These are phyloP conservation scores for Tolypocladium nubicola DNA, from an alignment of 2,329 filamentous ascomycete species.

Conservation along the genomic window DNA sequence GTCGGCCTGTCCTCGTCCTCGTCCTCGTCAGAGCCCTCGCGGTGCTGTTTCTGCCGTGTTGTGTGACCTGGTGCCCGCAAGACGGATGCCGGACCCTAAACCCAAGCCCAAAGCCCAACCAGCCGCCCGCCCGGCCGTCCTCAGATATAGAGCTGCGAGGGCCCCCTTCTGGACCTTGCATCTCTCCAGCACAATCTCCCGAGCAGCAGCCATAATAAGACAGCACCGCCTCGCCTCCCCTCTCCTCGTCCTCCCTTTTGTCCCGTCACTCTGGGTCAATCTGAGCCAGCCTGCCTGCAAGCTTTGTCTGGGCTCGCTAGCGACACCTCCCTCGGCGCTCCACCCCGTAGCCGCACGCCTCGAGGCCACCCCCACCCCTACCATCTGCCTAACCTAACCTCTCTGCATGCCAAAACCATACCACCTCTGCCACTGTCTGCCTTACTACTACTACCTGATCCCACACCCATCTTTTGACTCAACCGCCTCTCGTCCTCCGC, in stretches of 20 bases:
- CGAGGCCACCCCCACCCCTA: background rate
- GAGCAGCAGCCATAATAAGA: background rate
- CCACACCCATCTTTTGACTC: slow-evolving; percentile 1
- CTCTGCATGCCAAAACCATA: background rate
- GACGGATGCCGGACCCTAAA: too few species aligned
- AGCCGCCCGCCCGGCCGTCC: background rate
- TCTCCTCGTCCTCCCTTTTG: background rate
- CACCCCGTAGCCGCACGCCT: background rate
- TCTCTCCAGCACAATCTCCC: background rate
- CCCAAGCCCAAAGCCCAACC: background rate
- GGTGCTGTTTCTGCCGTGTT: background rate
- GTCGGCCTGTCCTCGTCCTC: background rate
- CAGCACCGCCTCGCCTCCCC: background rate
- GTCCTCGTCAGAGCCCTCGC: background rate
- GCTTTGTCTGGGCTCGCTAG: background rate
- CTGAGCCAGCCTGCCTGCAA: slow-evolving; percentile 2
- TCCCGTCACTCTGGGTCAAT: slow-evolving; percentile 1
- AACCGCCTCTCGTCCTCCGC: background rate
- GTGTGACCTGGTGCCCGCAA: background rate
- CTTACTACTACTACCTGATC: background rate
- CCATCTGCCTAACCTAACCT: background rate
- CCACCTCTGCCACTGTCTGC: background rate
- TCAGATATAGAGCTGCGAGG: background rate
- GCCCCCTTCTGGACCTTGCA: slow-evolving; percentile 5
- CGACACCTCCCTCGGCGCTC: background rate